Evolutionary conservation across 257 asterid genomes (phyloP), one percentile per base, ranked within the genome.

Genomic region (Nicotiana noctiflora): DNA sequence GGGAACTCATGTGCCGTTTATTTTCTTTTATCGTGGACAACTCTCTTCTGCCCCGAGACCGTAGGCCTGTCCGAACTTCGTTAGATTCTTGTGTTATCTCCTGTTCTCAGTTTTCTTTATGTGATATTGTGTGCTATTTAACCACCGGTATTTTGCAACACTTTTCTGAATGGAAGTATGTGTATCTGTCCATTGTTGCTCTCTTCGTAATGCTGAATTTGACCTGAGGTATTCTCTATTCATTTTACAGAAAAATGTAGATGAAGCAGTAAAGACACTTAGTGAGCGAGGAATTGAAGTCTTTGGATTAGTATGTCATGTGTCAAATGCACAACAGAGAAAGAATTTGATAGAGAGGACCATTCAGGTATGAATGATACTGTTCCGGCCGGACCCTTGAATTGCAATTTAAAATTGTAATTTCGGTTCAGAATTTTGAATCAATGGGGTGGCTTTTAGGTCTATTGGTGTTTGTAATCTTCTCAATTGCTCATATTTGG

Each of bases 261-360:
- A 93, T 76, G 97, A 89, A 80, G 97, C 98, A 12, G 98, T 90
- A 80, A 90, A 88, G 76, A 87, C 82, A 86, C 97, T 95, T 2
- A 91, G 79, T 76, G 86, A 81, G 51, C 59, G 66, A 82, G 98
- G 98, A 79, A 88, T 92, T 81, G 93, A 95, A 82, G 95, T 63
- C 44, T 57, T 82, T 75, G 99, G 99, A 75, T 82, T 93, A 79
- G 97, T 91, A 7, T 95, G 99, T 80, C 99, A 95, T 64, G 99
- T 95, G 37, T 91, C 99, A 18, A 90, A 89, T 88, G 89, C 89
- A 27, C 90, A 90, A 56, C 99, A 95, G 1, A 89, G 98, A 61
- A 92, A 92, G 91, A 89, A 90, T 89, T 84, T 95, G 84, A 87
- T 95, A 21, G 89, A 88, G 75, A 88, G 88, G 63, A 90, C 98